A percentile compares a stretch with the other conserved stretches of the same genome.
phyloP scores from a whole-genome alignment of 192 early-diverging fungal genomes.

The Jimgerdemannia lactiflua region DNA sequence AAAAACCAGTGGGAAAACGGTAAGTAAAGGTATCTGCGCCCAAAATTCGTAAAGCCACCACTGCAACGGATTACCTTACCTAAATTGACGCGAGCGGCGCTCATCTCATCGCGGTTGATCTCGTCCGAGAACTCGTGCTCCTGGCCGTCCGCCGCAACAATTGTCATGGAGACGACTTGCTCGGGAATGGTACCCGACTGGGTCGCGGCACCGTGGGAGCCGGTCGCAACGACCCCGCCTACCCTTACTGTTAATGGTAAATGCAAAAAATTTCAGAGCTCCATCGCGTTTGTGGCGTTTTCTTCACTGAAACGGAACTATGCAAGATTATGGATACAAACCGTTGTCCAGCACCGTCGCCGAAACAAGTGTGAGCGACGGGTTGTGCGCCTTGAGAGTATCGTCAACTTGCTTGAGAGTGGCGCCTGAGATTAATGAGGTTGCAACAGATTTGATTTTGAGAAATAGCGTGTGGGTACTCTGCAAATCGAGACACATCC shows the following conservation, averaged over 20 bases:
- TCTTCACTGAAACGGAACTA: not conserved
- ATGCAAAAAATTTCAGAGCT: constrained; percentile 18
- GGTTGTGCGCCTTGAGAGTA: constrained; percentile 15
- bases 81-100: constrained; percentile 24
- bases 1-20: no score
- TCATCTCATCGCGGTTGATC: constrained; percentile 21
- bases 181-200: constrained; percentile 22
- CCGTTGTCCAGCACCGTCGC: constrained; percentile 16
- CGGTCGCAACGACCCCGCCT: not conserved
- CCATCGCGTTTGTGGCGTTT: not conserved
- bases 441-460: no score
- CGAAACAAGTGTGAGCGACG: constrained; percentile 29
- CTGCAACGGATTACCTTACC: constrained; percentile 18
- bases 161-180: constrained; percentile 27
- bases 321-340: not conserved
- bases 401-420: constrained; percentile 22
- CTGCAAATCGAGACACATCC: no score
- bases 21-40: no score
- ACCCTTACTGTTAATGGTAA: no score
- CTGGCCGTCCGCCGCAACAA: constrained; percentile 20
- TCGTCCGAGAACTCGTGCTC: constrained; percentile 20
- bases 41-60: no score
- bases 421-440: constrained; percentile 18
- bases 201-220: constrained; percentile 27
- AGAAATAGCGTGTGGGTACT: no score